Percentiles rank a stretch among this genome's conserved stretches.
These are phyloP conservation scores for Colletotrichum liriopes DNA, from an alignment of 2,329 filamentous ascomycete genomes.

Conservation along the genomic window DNA sequence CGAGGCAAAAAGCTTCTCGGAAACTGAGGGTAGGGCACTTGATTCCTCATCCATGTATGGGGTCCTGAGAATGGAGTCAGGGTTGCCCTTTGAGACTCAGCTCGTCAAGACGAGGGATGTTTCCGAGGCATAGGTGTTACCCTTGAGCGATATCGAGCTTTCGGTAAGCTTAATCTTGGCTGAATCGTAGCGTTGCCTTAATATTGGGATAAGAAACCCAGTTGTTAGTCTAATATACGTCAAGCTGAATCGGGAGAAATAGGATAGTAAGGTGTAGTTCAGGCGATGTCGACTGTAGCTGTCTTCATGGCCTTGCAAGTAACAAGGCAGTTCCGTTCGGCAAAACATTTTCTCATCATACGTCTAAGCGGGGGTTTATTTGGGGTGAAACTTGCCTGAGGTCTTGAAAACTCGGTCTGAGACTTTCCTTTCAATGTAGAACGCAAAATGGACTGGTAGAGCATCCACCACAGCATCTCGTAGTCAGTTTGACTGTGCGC, in stretches of 20 bases:
- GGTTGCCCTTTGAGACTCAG: constrained; percentile 61
- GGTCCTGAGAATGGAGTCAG: constrained; percentile 59
- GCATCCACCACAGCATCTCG: too few species aligned
- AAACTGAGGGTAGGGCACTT: constrained; percentile 53
- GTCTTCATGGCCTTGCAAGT: constrained; percentile 8
- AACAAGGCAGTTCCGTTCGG: constrained; percentile 17
- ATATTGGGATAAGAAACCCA: neutral
- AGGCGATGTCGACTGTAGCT: constrained; percentile 30
- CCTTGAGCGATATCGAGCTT: neutral
- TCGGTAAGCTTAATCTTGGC: neutral
- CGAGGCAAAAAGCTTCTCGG: constrained; percentile 58
- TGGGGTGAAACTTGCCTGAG: neutral
- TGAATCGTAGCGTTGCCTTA: neutral
- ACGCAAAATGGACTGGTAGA: too few species aligned
- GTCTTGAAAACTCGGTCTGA: neutral
- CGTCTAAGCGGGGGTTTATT: neutral
- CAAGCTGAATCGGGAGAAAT: neutral
- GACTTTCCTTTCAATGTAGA: too few species aligned
- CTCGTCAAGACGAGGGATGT: constrained; percentile 51
- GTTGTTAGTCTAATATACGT: neutral
- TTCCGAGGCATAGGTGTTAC: neutral
- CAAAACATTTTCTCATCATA: constrained; percentile 30
- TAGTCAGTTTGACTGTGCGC: too few species aligned
- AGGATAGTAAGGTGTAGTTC: neutral
- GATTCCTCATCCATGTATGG: constrained; percentile 69